Evolutionary conservation across 1,284 basidiomycete species (phyloP).

Genomic region (Taiwanofungus camphoratus): DNA sequence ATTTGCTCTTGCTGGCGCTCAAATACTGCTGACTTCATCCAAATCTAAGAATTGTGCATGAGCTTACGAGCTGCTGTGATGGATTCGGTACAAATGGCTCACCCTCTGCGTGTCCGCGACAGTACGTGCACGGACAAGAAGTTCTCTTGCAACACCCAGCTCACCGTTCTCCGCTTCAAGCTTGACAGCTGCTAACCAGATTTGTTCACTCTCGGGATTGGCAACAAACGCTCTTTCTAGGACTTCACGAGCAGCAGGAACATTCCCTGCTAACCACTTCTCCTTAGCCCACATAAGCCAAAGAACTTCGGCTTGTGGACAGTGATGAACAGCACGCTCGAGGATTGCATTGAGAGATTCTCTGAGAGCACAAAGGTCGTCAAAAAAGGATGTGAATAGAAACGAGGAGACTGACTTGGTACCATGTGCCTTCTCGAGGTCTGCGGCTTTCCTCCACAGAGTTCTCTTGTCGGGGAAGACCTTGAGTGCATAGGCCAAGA

Average conservation of each 20-base stretch:
- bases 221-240: constrained; percentile 89
- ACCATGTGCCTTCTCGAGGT: constrained; percentile 88
- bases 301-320: constrained; percentile 90
- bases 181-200: constrained; percentile 97
- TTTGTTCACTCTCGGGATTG: constrained; percentile 94
- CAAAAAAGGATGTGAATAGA: not conserved
- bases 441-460: constrained; percentile 88
- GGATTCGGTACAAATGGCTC: constrained; percentile 25
- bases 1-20: constrained; percentile 83
- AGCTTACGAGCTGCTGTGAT: not conserved
- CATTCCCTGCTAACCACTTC: constrained; percentile 86
- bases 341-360: constrained; percentile 83
- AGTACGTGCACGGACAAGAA: constrained; percentile 83
- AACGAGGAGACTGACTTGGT: constrained; percentile 43
- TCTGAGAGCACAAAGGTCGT: constrained; percentile 30
- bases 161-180: constrained; percentile 94
- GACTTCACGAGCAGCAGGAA: constrained; percentile 81
- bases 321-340: constrained; percentile 78
- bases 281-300: constrained; percentile 99
- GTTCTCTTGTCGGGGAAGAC: constrained; percentile 83
- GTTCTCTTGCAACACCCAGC: constrained; percentile 75
- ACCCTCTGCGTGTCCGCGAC: constrained; percentile 91
- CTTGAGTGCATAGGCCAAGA: constrained; percentile 85
- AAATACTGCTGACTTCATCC: constrained; percentile 97
- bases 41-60: constrained; percentile 56